Evolutionary conservation across 306 rosid genomes (phyloP), one percentile per base, ranked within the genome.

Genomic region (Echinosophora koreensis): DNA sequence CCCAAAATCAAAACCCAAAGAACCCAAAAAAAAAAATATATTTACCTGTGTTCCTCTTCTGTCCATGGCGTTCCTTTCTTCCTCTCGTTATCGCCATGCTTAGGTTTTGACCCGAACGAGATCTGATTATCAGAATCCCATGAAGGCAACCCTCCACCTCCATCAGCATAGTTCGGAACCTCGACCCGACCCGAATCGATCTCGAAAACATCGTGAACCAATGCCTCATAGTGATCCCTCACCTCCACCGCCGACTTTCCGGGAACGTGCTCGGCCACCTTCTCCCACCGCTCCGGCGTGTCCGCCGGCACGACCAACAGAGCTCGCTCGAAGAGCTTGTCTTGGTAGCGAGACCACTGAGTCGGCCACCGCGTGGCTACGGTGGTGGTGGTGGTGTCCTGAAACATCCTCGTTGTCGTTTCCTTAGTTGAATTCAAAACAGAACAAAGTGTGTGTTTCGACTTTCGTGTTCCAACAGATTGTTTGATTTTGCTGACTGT

Each of bases 1-100:
- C 65, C 63, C 30, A 56, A 78, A 68, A 32, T 47, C 27, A 73
- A 78, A 41, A 30, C 35, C 69, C 18, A 30, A 34, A 41, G 11
- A 73, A 22, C 22, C n/a, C n/a, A n/a, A n/a, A 49, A 17, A 28
- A 28, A 1, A 30, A 18, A 84, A 71, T 15, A 52, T 1, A 18
- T n/a, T 82, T 72, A 94, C 98, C 82, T 92, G 73, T 94, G 98
- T 46, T 94, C 98, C 54, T 90, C 89, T 79, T 89, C 97, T 18
- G 90, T 90, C 98, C 98, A 94, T 0, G 98, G 96, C 3, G 93
- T 92, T 0, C 97, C 97, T 42, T 89, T 94, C 88, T 94, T 94
- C 81, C 97, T 87, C 11, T 94, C 98, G 17, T 78, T 71, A 0
- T 94, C 97, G 3, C 72, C 49, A 2, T 71, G 60, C 71, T 32